phyloP scores from a whole-genome alignment of 805 yeast genomes.

The Pichia pseudocactophila region DNA sequence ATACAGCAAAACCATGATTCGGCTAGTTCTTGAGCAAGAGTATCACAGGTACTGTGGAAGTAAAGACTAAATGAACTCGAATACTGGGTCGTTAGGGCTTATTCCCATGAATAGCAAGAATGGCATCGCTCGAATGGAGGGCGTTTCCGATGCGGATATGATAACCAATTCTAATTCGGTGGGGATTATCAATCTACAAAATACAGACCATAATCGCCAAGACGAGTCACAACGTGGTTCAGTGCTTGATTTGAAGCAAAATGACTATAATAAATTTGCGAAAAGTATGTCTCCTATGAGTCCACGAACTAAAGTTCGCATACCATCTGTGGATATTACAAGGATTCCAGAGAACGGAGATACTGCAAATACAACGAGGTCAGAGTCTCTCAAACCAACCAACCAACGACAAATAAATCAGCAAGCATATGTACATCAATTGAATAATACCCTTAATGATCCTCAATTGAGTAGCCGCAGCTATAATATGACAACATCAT shows the following conservation, averaged over 20 bases:
- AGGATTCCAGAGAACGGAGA: background rate
- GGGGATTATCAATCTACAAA: background rate
- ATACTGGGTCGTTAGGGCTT: slow-evolving; percentile 16
- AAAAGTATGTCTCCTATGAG: slow-evolving; percentile 11
- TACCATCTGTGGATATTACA: background rate
- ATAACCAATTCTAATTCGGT: background rate
- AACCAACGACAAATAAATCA: too few species aligned
- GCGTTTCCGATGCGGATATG: slow-evolving; percentile 14
- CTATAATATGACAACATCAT: too few species aligned
- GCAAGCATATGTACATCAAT: too few species aligned
- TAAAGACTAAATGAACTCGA: slow-evolving; percentile 7
- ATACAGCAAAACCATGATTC: too few species aligned
- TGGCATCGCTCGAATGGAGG: slow-evolving; percentile 26
- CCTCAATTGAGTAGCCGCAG: background rate
- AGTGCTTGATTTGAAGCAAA: slow-evolving; percentile 2
- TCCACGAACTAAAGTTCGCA: slow-evolving; percentile 3
- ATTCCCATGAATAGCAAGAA: slow-evolving; percentile 27
- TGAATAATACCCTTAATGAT: background rate
- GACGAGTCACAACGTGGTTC: slow-evolving; percentile 6
- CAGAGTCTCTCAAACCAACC: background rate
- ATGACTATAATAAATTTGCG: background rate
- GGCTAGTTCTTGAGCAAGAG: too few species aligned
- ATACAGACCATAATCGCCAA: too few species aligned
- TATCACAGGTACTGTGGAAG: background rate
- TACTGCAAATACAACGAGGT: too few species aligned